A percentile compares a stretch with the other conserved stretches of the same genome.
Evolutionary conservation across 2,329 filamentous ascomycete species (phyloP).

Genomic region (Claviceps digitariae): DNA sequence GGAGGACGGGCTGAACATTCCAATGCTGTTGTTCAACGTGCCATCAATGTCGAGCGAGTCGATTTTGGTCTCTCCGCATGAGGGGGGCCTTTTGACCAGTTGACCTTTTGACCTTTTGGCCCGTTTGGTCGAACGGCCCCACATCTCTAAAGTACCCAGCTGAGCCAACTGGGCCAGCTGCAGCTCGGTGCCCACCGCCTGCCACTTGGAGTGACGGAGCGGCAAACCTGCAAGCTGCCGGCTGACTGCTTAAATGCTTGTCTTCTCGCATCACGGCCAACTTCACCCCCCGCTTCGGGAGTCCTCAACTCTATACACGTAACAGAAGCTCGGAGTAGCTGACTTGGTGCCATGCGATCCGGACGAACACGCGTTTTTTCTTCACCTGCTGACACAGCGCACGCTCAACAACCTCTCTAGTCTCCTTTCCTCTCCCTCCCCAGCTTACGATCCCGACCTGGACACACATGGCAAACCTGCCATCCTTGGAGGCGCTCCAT

Average conservation of each 20-base stretch:
- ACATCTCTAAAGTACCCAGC: too few species aligned
- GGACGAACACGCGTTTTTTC: neutral
- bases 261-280: neutral
- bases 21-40: too few species aligned
- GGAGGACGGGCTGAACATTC: neutral
- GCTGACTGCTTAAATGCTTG: neutral
- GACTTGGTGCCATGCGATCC: neutral
- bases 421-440: neutral
- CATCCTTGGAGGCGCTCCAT: constrained; percentile 12
- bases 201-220: neutral
- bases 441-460: neutral
- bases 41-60: too few species aligned
- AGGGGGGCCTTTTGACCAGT: too few species aligned
- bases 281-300: neutral
- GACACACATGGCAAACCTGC: constrained; percentile 13
- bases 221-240: neutral
- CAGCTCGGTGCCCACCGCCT: constrained; percentile 1
- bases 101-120: too few species aligned
- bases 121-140: too few species aligned
- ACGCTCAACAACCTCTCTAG: neutral
- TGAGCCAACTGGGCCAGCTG: neutral
- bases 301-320: neutral
- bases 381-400: neutral
- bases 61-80: too few species aligned
- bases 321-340: neutral